Evolutionary conservation across 2,329 filamentous ascomycete genomes (phyloP), one percentile per base, ranked within the genome.

Genomic region (Pseudogymnoascus sp.): DNA sequence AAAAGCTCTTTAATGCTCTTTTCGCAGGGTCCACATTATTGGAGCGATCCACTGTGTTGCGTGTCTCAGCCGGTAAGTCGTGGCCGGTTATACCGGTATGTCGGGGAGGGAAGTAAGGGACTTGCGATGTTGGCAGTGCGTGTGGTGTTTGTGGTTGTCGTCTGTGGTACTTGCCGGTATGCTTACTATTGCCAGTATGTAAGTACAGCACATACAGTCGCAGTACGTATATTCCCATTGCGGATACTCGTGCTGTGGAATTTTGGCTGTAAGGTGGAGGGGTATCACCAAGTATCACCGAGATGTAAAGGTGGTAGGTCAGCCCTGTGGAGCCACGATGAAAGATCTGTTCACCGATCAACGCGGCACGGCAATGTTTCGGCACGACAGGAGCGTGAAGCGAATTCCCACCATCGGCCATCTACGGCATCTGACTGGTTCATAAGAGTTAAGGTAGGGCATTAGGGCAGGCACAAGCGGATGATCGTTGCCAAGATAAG

Each of bases 401-500:
- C 26, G 29, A 33, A 56, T 33, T 19, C 26, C 50, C 50, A 21
- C 33, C 47, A 33, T 6, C n/a, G 10, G 26, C 50, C 50, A 16
- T 56, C 2, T 33, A 13, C n/a, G 50, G 6, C 50, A 33, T 56
- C n/a, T 56, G 8, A 56, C 29, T 56, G 50, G 50, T 16, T n/a
- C 29, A 31, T n/a, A 56, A 0, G 26, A 7, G 26, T 56, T 56
- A 56, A 56, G 50, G 50, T 56, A 56, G 50, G 26, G 50, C 50
- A 33, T 56, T 56, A 56, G 50, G 50, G 50, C 50, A 56, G 50
- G 50, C 29, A 56, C 50, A 56, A 56, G n/a, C 29, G 50, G 29
- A 33, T 19, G 50, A 56, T 56, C 50, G 8, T 33, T 56, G 26
- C 26, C 50, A 19, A 33, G 50, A 3, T 19, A 33, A 56, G 26